Evolutionary conservation across 495 filamentous ascomycete species (phyloP).

Genomic region (Tuber calosporum): DNA sequence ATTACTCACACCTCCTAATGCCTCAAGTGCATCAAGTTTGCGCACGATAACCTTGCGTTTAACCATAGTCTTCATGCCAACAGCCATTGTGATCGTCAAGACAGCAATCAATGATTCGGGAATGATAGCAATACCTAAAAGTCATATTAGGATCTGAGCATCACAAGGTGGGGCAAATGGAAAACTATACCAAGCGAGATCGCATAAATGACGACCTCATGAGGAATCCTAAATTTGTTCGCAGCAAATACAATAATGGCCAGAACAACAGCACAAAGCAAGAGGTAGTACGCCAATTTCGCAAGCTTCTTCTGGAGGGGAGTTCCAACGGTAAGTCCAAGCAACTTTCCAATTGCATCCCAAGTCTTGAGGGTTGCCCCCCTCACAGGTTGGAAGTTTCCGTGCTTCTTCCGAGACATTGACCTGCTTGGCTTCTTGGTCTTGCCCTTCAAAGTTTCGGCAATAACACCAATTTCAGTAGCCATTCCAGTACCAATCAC

Average conservation of each 20-base stretch:
- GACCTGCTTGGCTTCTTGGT: conserved; percentile 55
- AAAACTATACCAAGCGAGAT: conserved; percentile 54
- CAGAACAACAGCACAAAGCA: conserved; percentile 64
- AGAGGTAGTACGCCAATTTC: conserved; percentile 66
- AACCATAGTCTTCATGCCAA: conserved; percentile 69
- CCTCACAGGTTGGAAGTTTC: conserved; percentile 53
- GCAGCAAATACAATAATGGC: conserved; percentile 75
- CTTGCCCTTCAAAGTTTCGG: conserved; percentile 56
- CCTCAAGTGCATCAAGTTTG: conserved; percentile 72
- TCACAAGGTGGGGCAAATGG: not conserved
- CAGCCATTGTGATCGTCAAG: conserved; percentile 67
- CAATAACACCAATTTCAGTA: conserved; percentile 82
- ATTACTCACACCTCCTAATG: conserved; percentile 75
- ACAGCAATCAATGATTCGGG: conserved; percentile 64
- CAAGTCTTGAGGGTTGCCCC: conserved; percentile 54
- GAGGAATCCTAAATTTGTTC: conserved; percentile 60
- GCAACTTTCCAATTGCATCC: conserved; percentile 58
- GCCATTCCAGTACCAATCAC: conserved; percentile 67
- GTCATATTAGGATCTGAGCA: conserved; percentile 31
- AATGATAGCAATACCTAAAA: conserved; percentile 60
- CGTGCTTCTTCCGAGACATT: conserved; percentile 58
- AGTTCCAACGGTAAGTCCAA: conserved; percentile 72
- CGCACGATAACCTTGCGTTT: conserved; percentile 71
- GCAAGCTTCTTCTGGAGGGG: conserved; percentile 75
- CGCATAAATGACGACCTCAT: conserved; percentile 73